Conservation (phyloP, 768 basidiomycete genomes). For the Sutorius australiensis region DNA sequence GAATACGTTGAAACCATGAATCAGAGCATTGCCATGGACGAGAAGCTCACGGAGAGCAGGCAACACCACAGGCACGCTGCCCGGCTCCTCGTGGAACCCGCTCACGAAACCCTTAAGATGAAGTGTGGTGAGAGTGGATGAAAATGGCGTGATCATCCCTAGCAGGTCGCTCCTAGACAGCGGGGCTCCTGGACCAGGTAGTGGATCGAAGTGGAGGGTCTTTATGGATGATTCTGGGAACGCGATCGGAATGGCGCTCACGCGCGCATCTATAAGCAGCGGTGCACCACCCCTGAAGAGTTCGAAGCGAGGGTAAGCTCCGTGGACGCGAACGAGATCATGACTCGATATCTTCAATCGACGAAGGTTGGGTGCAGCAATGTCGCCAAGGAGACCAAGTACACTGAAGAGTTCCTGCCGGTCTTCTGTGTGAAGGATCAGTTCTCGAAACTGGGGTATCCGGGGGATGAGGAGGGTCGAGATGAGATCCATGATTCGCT, state of each 20-base stretch:
- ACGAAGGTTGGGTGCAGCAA: slow-evolving; percentile 25
- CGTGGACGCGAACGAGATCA: slow-evolving; percentile 23
- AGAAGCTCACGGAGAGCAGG: slow-evolving; percentile 29
- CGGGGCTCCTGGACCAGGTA: slow-evolving; percentile 28
- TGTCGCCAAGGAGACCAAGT: slow-evolving; percentile 21
- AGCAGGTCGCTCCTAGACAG: slow-evolving; percentile 27
- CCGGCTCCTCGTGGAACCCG: slow-evolving; percentile 31
- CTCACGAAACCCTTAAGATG: slow-evolving; percentile 33
- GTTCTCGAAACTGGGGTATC: slow-evolving; percentile 30
- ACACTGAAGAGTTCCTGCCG: slow-evolving; percentile 27
- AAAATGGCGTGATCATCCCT: slow-evolving; percentile 28
- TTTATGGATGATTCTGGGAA: slow-evolving; percentile 26
- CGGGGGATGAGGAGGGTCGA: slow-evolving; percentile 28
- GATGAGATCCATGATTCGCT: slow-evolving; percentile 23
- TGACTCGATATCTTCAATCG: slow-evolving; percentile 29
- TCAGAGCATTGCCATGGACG: slow-evolving; percentile 30
- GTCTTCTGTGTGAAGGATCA: slow-evolving; percentile 30
- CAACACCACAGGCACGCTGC: slow-evolving; percentile 30
- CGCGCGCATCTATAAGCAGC: slow-evolving; percentile 28
- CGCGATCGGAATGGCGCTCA: slow-evolving; percentile 32
- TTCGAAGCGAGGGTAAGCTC: slow-evolving; percentile 26
- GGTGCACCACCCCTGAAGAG: slow-evolving; percentile 34
- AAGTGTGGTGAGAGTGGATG: slow-evolving; percentile 27
- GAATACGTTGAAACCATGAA: slow-evolving; percentile 34
- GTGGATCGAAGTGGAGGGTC: slow-evolving; percentile 35